A percentile compares a stretch with the other conserved stretches of the same genome.
Conservation (phyloP, 768 basidiomycete species). For the Tylopilus intermedius region DNA sequence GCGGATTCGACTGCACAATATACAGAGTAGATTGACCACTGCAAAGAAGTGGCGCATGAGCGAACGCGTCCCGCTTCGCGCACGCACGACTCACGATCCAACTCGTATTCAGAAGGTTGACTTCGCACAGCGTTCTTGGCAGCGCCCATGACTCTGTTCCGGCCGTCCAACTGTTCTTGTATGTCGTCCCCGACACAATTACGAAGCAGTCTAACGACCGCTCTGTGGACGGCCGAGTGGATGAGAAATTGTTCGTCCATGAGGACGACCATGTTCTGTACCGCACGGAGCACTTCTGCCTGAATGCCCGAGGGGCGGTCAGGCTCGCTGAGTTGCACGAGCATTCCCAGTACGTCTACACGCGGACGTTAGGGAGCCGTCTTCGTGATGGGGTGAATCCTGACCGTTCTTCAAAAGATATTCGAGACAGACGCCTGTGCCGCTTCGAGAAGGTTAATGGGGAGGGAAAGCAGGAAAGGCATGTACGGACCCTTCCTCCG, state of each 20-base stretch:
- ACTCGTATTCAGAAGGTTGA: slow-evolving; percentile 83
- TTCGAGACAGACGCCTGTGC: slow-evolving; percentile 85
- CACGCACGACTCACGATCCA: slow-evolving; percentile 61
- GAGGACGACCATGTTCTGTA: slow-evolving; percentile 87
- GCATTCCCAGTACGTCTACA: slow-evolving; percentile 73
- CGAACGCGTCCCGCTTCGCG: background rate
- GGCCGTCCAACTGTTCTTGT: slow-evolving; percentile 81
- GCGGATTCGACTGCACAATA: slow-evolving; percentile 86
- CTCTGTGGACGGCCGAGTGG: slow-evolving; percentile 85
- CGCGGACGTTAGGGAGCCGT: background rate
- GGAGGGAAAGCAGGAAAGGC: slow-evolving; percentile 2
- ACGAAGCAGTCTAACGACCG: slow-evolving; percentile 77
- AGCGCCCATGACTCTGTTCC: slow-evolving; percentile 74
- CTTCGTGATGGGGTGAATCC: slow-evolving; percentile 9
- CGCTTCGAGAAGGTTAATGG: slow-evolving; percentile 40
- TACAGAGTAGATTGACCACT: slow-evolving; percentile 92
- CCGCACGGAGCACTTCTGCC: slow-evolving; percentile 79
- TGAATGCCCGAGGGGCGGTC: slow-evolving; percentile 90
- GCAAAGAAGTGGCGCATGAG: slow-evolving; percentile 11
- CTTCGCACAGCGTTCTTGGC: slow-evolving; percentile 64
- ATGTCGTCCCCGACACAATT: slow-evolving; percentile 91
- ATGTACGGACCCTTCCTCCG: slow-evolving; percentile 77
- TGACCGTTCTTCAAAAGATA: slow-evolving; percentile 85
- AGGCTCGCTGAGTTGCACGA: slow-evolving; percentile 79
- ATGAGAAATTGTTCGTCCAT: slow-evolving; percentile 92